These are phyloP conservation scores for Apiospora pterosperma DNA, from an alignment of 2,329 filamentous ascomycete genomes.

Conservation along the genomic window DNA sequence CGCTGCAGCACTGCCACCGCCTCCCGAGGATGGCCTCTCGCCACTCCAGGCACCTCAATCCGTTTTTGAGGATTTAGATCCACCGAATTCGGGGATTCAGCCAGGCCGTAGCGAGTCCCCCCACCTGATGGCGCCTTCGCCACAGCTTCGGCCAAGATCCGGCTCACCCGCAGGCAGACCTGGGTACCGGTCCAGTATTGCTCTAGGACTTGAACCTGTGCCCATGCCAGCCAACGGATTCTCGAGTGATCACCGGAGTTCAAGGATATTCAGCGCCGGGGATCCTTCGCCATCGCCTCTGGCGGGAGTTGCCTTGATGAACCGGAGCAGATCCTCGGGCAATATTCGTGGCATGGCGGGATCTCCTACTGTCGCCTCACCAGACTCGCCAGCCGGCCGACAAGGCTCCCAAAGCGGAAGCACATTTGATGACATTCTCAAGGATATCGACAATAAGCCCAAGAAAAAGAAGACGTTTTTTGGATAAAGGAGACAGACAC, in stretches of 20 bases:
- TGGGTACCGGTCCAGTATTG: conserved; percentile 27
- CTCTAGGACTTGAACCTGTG: conserved; percentile 29
- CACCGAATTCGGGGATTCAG: conserved; percentile 12
- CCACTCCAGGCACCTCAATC: conserved; percentile 27
- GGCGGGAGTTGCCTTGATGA: conserved; percentile 17
- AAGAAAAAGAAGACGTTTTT: conserved; percentile 33
- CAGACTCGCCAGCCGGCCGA: conserved; percentile 12
- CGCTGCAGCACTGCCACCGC: conserved; percentile 16
- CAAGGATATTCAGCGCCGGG: conserved; percentile 23
- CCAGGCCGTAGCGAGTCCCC: conserved; percentile 27
- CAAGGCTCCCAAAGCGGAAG: conserved; percentile 26
- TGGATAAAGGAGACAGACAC: conserved; percentile 8
- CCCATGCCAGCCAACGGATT: conserved; percentile 17
- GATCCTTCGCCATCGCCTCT: conserved; percentile 18
- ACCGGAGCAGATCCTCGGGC: conserved; percentile 27
- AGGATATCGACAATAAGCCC: conserved; percentile 27
- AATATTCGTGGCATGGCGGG: conserved; percentile 22
- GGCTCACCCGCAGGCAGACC: conserved; percentile 14
- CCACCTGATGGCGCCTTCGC: conserved; percentile 16
- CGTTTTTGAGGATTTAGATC: conserved; percentile 28
- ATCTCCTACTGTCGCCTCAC: conserved; percentile 14
- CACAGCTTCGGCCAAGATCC: conserved; percentile 9
- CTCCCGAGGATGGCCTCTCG: conserved; percentile 19
- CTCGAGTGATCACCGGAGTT: conserved; percentile 13
- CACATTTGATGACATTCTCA: conserved; percentile 32